A percentile compares a stretch with the other conserved stretches of the same genome.
Conservation (phyloP, 176 grass and related monocot genomes). For the Oryza brachyantha region DNA sequence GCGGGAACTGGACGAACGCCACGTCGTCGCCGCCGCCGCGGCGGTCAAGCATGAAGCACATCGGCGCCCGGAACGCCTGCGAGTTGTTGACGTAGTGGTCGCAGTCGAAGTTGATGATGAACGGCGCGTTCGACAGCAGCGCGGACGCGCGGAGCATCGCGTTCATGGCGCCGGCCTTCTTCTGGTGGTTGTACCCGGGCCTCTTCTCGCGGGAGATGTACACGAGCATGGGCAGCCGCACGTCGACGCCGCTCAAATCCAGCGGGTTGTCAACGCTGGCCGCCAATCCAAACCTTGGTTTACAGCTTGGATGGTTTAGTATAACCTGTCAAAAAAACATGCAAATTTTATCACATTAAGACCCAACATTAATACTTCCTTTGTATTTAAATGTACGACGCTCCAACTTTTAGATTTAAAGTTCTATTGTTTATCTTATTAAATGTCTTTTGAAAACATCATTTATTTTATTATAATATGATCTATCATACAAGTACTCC, state of each 20-base stretch:
- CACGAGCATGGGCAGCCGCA: slow-evolving; percentile 43
- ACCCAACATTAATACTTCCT: too few species aligned
- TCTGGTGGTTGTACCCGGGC: slow-evolving; percentile 35
- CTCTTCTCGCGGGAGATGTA: slow-evolving; percentile 42
- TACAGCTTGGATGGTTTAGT: slow-evolving; percentile 10
- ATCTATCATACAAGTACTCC: too few species aligned
- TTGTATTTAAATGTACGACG: too few species aligned
- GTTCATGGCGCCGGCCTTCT: slow-evolving; percentile 58
- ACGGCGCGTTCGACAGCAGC: slow-evolving; percentile 49
- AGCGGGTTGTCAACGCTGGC: slow-evolving; percentile 12
- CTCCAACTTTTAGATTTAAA: too few species aligned
- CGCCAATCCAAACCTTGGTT: background rate
- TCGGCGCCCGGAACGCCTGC: background rate
- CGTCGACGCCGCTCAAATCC: slow-evolving; percentile 34
- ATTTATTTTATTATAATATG: too few species aligned
- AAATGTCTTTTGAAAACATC: too few species aligned
- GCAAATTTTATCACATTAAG: background rate
- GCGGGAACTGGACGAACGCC: slow-evolving; percentile 86
- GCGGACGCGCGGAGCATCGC: slow-evolving; percentile 39
- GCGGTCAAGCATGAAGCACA: slow-evolving; percentile 49
- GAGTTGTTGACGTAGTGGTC: slow-evolving; percentile 56
- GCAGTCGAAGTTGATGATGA: slow-evolving; percentile 50
- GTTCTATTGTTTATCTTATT: too few species aligned
- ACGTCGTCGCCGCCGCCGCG: slow-evolving; percentile 46
- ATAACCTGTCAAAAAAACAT: slow-evolving; percentile 14